Evolutionary conservation across 768 basidiomycete species (phyloP), one percentile per base, ranked within the genome.

Genomic region (Lactifluus subvellereus): DNA sequence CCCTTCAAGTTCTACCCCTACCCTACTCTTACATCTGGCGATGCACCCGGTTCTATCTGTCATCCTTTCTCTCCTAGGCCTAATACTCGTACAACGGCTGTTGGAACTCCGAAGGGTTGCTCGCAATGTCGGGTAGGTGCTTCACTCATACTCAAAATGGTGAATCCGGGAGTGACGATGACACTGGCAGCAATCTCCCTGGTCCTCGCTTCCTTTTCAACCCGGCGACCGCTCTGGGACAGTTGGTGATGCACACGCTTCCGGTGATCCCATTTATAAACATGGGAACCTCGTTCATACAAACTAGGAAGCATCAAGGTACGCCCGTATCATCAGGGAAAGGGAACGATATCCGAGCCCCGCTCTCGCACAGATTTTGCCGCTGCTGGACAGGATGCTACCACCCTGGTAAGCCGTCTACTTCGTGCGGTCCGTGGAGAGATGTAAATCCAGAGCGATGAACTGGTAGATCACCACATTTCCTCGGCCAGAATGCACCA

Each of bases 311-410:
- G 33, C 18, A 64, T 35, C 38, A 64, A 59, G 48, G 62, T 64
- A 50, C 14, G 62, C 6, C 11, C 5, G 6, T 6, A 42, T 18
- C 4, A 13, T 4, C 18, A 37, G 32, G 33, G 11, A 37, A 37
- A 20, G 20, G 9, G 13, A 27, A 30, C 13, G 5, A 14, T 27
- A n/a, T 38, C n/a, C 14, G 33, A 43, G 47, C 10, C 13, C 4
- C 11, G 4, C 3, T 8, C 57, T 45, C 27, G 10, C 18, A 20
- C 49, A 67, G 66, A 47, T n/a, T 66, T 66, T n/a, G 48, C 14
- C 1, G 11, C 38, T 1, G 57, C 52, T 10, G 66, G 66, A 33
- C 47, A 37, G 54, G 66, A 67, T 16, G 60, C 57, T 6, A 3
- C 30, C 38, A 5, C 54, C 4, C 0, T 54, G 22, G 66, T 66